Conservation (phyloP, 1,284 basidiomycete species). For the Leccinum griseonigrum region DNA sequence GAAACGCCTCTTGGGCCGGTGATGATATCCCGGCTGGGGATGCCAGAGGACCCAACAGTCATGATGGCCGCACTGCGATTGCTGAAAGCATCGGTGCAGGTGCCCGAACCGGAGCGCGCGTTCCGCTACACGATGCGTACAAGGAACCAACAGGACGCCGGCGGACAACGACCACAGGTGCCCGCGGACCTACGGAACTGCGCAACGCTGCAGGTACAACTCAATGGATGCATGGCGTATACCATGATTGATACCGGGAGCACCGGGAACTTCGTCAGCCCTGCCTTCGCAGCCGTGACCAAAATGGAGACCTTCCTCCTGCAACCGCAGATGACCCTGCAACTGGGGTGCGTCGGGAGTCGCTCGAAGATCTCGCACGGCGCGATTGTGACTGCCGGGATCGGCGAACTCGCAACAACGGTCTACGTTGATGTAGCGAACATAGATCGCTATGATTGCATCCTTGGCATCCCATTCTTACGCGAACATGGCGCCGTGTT, state of each 20-base stretch:
- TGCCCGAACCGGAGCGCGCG: too few relatives aligned
- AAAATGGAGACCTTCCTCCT: background rate
- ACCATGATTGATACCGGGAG: background rate
- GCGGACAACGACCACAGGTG: too few relatives aligned
- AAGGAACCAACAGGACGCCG: too few relatives aligned
- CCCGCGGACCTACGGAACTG: too few relatives aligned
- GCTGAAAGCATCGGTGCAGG: too few relatives aligned
- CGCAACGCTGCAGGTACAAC: too few relatives aligned
- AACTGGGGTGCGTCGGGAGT: background rate
- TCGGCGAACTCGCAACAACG: background rate
- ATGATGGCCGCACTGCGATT: too few relatives aligned
- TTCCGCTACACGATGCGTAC: too few relatives aligned
- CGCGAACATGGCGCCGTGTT: background rate
- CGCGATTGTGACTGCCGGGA: rapidly evolving
- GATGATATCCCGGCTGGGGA: too few relatives aligned
- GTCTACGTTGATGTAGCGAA: background rate
- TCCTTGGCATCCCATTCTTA: background rate
- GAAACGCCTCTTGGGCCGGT: too few relatives aligned
- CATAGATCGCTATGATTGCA: background rate
- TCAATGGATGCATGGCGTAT: background rate
- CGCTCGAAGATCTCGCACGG: background rate
- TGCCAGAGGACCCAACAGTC: too few relatives aligned
- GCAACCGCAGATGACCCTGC: background rate
- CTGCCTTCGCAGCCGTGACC: background rate
- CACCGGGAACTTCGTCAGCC: background rate